Evolutionary conservation across 75 land plant species (phyloP).

Genomic region (Cunninghamia lanceolata): DNA sequence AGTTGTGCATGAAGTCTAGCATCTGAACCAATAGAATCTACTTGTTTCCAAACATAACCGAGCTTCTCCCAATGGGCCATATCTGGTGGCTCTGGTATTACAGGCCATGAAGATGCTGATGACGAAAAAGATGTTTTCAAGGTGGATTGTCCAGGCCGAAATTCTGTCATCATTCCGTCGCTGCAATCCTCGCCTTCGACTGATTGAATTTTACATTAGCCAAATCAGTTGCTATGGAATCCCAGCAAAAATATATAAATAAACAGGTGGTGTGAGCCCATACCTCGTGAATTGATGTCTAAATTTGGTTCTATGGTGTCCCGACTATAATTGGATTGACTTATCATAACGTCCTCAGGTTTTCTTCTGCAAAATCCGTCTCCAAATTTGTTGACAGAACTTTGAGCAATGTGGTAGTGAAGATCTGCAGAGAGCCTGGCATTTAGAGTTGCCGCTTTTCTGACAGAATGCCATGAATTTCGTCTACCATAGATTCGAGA

Average conservation of each 20-base stretch:
- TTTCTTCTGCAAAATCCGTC: neutral
- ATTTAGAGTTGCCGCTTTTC: neutral
- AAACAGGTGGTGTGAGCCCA: neutral
- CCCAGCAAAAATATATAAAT: too few species aligned
- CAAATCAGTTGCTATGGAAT: neutral
- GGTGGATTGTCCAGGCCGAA: too few species aligned
- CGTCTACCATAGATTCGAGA: constrained; percentile 28
- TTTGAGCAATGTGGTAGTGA: neutral
- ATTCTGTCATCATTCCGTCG: neutral
- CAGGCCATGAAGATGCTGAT: neutral
- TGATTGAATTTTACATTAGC: neutral
- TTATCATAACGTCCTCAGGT: neutral
- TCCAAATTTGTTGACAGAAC: neutral
- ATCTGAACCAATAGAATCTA: neutral
- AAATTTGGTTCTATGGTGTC: too few species aligned
- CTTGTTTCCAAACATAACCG: neutral
- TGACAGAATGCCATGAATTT: neutral
- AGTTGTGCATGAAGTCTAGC: neutral
- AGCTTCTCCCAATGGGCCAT: neutral
- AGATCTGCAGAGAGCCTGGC: neutral
- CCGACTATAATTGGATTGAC: neutral
- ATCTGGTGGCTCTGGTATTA: neutral
- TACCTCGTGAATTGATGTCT: neutral
- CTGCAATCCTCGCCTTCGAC: neutral
- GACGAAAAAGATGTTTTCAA: neutral